These are phyloP conservation scores for Cladosporium sp. DNA, from an alignment of 2,329 filamentous ascomycete species.

Conservation along the genomic window DNA sequence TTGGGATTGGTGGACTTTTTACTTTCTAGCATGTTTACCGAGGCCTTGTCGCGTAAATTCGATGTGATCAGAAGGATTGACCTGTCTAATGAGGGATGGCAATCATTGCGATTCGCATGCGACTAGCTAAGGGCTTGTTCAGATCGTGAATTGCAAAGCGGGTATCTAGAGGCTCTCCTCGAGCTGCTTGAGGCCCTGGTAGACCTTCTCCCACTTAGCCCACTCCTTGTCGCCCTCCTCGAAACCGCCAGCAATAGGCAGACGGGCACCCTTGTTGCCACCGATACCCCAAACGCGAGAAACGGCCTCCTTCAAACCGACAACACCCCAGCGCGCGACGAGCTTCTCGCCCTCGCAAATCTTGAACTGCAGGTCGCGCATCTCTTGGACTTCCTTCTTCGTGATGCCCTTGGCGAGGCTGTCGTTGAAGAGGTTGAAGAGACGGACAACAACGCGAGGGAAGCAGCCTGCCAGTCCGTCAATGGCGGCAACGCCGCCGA, in stretches of 20 bases:
- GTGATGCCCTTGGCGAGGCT: slow-evolving; percentile 37
- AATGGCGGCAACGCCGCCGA: slow-evolving; percentile 62
- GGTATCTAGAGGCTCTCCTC: slow-evolving; percentile 32
- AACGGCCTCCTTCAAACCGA: slow-evolving; percentile 63
- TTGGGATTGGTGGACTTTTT: too few species aligned
- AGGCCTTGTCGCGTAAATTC: too few species aligned
- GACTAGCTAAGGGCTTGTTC: too few species aligned
- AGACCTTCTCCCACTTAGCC: slow-evolving; percentile 48
- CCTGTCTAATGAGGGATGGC: too few species aligned
- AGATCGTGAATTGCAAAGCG: neutral
- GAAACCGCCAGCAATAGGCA: slow-evolving; percentile 57
- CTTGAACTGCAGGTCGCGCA: slow-evolving; percentile 55
- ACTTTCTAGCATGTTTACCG: too few species aligned
- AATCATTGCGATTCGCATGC: too few species aligned
- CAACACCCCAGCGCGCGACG: slow-evolving; percentile 56
- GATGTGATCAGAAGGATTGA: too few species aligned
- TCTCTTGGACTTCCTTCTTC: slow-evolving; percentile 44
- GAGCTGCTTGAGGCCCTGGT: slow-evolving; percentile 43
- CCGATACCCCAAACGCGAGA: slow-evolving; percentile 57
- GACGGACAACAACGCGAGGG: slow-evolving; percentile 56
- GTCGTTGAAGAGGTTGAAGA: slow-evolving; percentile 50
- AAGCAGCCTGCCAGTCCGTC: slow-evolving; percentile 64
- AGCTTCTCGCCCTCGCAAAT: slow-evolving; percentile 60
- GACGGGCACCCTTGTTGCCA: slow-evolving; percentile 54
- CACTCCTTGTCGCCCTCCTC: slow-evolving; percentile 56